A percentile compares a stretch with the other conserved stretches of the same genome.
phyloP scores from a whole-genome alignment of 768 basidiomycete genomes.

The Hebeloma cylindrosporum region DNA sequence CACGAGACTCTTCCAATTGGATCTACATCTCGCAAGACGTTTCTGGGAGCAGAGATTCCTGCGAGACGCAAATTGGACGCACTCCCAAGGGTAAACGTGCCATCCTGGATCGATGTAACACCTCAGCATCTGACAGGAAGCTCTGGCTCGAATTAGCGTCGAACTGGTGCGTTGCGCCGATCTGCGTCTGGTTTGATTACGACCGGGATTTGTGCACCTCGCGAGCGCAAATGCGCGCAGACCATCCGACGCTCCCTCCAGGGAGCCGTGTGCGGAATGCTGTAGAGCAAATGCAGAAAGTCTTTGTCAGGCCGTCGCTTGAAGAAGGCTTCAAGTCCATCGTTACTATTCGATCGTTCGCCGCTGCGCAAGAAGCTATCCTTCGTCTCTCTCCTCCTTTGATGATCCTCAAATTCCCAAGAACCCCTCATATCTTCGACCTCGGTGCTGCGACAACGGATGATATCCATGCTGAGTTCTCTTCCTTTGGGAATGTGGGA shows the following conservation, averaged over 20 bases:
- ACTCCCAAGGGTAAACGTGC: conserved; percentile 35
- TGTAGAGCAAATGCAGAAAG: conserved; percentile 50
- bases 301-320: conserved; percentile 43
- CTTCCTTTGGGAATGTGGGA: conserved; percentile 11
- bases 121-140: conserved; percentile 45
- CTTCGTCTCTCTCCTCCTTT: conserved; percentile 42
- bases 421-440: conserved; percentile 59
- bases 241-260: conserved; percentile 61
- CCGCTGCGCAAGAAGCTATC: conserved; percentile 49
- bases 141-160: conserved; percentile 50
- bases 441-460: conserved; percentile 56
- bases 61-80: conserved; percentile 52
- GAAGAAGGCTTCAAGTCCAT: conserved; percentile 57
- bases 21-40: conserved; percentile 57
- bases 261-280: conserved; percentile 55
- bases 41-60: conserved; percentile 45
- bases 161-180: conserved; percentile 44
- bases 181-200: conserved; percentile 60
- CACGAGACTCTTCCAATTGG: conserved; percentile 45
- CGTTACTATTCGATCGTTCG: conserved; percentile 47
- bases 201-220: conserved; percentile 46
- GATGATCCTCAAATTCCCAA: conserved; percentile 54
- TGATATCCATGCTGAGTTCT: conserved; percentile 42
- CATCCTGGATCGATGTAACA: conserved; percentile 60
- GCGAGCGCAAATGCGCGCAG: conserved; percentile 54